Evolutionary conservation across 257 asterid species (phyloP).

Genomic region (Penstemon davidsonii): DNA sequence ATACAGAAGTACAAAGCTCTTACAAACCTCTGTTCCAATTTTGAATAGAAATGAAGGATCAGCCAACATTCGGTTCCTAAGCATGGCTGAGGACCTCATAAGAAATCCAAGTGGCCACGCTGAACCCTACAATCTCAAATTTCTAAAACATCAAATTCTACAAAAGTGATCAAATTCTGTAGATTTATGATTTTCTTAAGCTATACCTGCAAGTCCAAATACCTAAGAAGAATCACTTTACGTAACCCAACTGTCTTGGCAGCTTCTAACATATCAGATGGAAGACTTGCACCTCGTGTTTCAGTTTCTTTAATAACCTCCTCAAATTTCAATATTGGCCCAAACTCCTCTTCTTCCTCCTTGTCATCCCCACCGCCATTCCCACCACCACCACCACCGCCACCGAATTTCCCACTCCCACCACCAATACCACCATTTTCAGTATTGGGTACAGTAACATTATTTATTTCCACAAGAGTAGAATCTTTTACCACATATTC

Average conservation of each 20-base stretch:
- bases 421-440: slow-evolving; percentile 40
- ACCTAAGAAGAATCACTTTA: slow-evolving; percentile 65
- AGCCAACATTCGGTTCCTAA: slow-evolving; percentile 91
- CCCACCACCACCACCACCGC: slow-evolving; percentile 59
- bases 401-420: slow-evolving; percentile 48
- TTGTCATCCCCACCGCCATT: slow-evolving; percentile 49
- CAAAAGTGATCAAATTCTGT: slow-evolving; percentile 3
- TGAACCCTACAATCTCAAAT: slow-evolving; percentile 59
- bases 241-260: slow-evolving; percentile 81
- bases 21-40: slow-evolving; percentile 87
- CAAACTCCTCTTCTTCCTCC: slow-evolving; percentile 81
- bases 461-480: slow-evolving; percentile 26
- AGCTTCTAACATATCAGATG: slow-evolving; percentile 92
- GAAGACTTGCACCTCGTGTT: slow-evolving; percentile 78
- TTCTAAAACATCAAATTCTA: slow-evolving; percentile 21
- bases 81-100: slow-evolving; percentile 74
- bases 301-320: slow-evolving; percentile 81
- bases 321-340: slow-evolving; percentile 82
- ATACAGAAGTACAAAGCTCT: slow-evolving; percentile 4
- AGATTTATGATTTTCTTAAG: not conserved
- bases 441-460: slow-evolving; percentile 26
- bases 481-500: slow-evolving; percentile 37
- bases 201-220: slow-evolving; percentile 85
- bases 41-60: slow-evolving; percentile 98
- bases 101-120: slow-evolving; percentile 77